phyloP scores from a whole-genome alignment of 108 stramenopile species.

The Nitzschia sp. region DNA sequence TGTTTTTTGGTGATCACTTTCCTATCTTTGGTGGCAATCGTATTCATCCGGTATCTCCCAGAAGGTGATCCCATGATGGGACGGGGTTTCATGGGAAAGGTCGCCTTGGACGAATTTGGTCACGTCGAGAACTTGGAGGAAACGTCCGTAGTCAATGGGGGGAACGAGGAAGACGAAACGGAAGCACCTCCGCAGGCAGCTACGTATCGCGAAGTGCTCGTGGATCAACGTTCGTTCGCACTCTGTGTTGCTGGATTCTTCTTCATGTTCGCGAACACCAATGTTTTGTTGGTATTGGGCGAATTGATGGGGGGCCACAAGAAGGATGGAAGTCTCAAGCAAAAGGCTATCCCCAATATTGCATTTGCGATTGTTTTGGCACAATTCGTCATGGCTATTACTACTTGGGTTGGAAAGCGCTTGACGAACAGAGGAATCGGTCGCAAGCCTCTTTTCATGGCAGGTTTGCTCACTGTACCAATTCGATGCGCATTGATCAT shows the following conservation, averaged over 20 bases:
- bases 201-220: conserved; percentile 68
- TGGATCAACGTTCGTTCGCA: conserved; percentile 60
- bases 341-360: conserved; percentile 77
- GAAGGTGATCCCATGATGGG: conserved; percentile 77
- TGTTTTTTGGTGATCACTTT: conserved; percentile 83
- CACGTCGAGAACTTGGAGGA: conserved; percentile 34
- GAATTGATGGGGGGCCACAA: conserved; percentile 87
- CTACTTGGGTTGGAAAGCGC: conserved; percentile 63
- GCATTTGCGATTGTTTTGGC: conserved; percentile 84
- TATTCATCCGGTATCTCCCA: conserved; percentile 68
- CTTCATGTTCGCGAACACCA: conserved; percentile 88
- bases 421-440: conserved; percentile 67
- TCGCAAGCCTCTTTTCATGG: conserved; percentile 79
- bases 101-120: conserved; percentile 50
- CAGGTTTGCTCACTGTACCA: conserved; percentile 71
- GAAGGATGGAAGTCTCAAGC: conserved; percentile 64
- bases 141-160: not conserved
- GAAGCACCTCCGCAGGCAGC: conserved; percentile 37
- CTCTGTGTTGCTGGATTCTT: conserved; percentile 84
- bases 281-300: conserved; percentile 82
- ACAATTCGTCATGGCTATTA: conserved; percentile 79
- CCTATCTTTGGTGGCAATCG: conserved; percentile 62
- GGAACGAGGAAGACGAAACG: not conserved
- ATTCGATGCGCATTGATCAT: conserved; percentile 83
- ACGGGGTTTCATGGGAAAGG: conserved; percentile 61